A percentile compares a stretch with the other conserved stretches of the same genome.
phyloP scores from a whole-genome alignment of 768 basidiomycete species.

The Rhizopogon rudus region DNA sequence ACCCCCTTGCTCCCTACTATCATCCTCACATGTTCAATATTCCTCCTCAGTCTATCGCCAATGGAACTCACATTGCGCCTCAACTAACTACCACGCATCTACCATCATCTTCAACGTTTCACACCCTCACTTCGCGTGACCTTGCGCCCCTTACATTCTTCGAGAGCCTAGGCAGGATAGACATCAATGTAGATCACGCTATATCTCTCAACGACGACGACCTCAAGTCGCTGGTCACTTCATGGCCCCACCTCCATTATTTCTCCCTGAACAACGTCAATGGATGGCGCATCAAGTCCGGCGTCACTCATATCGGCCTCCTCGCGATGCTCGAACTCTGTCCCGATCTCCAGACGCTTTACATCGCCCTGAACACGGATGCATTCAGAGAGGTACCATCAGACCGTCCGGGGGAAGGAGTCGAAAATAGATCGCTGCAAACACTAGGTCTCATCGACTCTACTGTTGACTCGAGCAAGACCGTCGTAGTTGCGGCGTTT shows the following conservation, averaged over 20 bases:
- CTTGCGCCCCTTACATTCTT: conserved; percentile 1
- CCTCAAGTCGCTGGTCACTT: neutral
- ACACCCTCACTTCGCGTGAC: neutral
- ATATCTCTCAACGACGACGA: neutral
- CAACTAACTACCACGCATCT: too few relatives aligned
- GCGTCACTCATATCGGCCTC: neutral
- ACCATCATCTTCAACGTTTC: neutral
- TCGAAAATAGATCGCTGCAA: neutral
- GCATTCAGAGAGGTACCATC: neutral
- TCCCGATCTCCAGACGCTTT: neutral
- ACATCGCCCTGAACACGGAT: neutral
- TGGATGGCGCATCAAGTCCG: conserved; percentile 1
- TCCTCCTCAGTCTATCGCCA: too few relatives aligned
- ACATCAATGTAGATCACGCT: neutral
- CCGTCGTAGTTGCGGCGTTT: conserved; percentile 2
- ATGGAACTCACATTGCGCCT: too few relatives aligned
- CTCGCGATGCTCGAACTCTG: neutral
- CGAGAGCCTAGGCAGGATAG: neutral
- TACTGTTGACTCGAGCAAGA: neutral
- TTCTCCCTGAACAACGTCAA: neutral
- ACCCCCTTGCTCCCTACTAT: too few relatives aligned
- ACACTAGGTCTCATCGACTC: neutral
- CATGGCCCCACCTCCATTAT: neutral
- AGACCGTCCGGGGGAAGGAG: neutral
- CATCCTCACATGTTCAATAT: too few relatives aligned